A percentile compares a stretch with the other conserved stretches of the same genome.
Evolutionary conservation across 805 yeast species (phyloP).

Genomic region (Hanseniaspora mollemarum): DNA sequence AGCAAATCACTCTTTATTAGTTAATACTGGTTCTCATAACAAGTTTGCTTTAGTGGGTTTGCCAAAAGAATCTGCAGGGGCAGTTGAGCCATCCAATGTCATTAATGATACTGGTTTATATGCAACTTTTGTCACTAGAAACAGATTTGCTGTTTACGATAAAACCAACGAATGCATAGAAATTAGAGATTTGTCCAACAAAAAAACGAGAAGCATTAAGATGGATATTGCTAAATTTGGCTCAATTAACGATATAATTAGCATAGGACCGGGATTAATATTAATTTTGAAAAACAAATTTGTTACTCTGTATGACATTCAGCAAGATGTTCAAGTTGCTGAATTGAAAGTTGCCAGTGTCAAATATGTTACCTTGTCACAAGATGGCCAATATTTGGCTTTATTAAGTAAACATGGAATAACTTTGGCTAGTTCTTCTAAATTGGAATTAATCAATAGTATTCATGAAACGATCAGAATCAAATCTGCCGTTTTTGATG

Average conservation of each 20-base stretch:
- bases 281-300: conserved; percentile 59
- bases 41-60: conserved; percentile 62
- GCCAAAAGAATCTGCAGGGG: conserved; percentile 82
- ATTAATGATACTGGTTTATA: conserved; percentile 69
- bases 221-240: conserved; percentile 36
- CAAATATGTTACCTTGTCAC: conserved; percentile 82
- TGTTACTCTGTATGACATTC: conserved; percentile 80
- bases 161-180: conserved; percentile 56
- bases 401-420: conserved; percentile 84
- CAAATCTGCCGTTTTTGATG: conserved; percentile 97
- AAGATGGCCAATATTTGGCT: conserved; percentile 78
- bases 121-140: conserved; percentile 88
- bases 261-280: conserved; percentile 74
- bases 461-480: conserved; percentile 94
- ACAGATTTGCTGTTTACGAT: conserved; percentile 76
- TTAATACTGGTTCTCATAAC: conserved; percentile 62
- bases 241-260: conserved; percentile 57
- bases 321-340: conserved; percentile 69
- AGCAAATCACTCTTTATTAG: conserved; percentile 74
- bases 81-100: conserved; percentile 80
- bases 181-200: conserved; percentile 71
- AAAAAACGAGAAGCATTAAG: conserved; percentile 69
- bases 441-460: conserved; percentile 63
- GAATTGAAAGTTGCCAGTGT: conserved; percentile 63
- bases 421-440: conserved; percentile 63